Base-by-base conservation (phyloP, 192 early-diverging fungal species). In the Entophlyctis helioformis region DNA sequence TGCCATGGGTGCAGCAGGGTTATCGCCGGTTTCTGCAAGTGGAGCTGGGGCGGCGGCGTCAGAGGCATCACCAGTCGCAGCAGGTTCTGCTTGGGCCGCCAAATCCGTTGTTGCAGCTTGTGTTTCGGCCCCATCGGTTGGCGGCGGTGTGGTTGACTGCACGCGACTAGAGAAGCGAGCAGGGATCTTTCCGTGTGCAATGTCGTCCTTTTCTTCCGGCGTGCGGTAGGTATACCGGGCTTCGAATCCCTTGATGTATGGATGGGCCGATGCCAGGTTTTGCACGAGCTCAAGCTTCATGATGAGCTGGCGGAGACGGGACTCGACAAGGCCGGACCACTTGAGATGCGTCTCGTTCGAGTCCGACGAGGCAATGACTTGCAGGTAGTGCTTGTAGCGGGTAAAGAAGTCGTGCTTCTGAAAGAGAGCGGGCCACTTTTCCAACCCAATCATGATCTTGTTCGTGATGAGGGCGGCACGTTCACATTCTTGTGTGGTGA, bases 271-370 rank as follows among this genome's bases (percentile, higher is more conserved):
- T 9, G 71, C 56, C 29, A 98, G 45, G 39, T 66, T 57, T 3
- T 87, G 82, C 0, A 84, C 71, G 13, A 54, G 44, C 53, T 98
- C 95, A n/a, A 98, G 60, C 48, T 81, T 84, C 45, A 70, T 64
- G 4, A 96, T 78, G 12, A 91, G 72, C 40, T 87, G 86, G 51
- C 95, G 83, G 31, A 98, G 60, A 32, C 82, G 73, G 9, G 92
- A 90, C 55, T 98, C 95, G 0, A 96, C 84, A 54, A 90, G 71
- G 26, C 95, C 92, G 18, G 83, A 79, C 80, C 91, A 85, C 42
- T 72, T 72, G 49, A 87, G 57, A 36, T 90, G 85, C 10, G 68
- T 57, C 31, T 92, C 90, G 10, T 72, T 65, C 0, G 81, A 63
- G 40, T 77, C 66, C 0, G 88, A 85, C 1, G 76, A 76, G 0